Conservation (phyloP, 495 filamentous ascomycete species). For the Hypoxylon rickii region DNA sequence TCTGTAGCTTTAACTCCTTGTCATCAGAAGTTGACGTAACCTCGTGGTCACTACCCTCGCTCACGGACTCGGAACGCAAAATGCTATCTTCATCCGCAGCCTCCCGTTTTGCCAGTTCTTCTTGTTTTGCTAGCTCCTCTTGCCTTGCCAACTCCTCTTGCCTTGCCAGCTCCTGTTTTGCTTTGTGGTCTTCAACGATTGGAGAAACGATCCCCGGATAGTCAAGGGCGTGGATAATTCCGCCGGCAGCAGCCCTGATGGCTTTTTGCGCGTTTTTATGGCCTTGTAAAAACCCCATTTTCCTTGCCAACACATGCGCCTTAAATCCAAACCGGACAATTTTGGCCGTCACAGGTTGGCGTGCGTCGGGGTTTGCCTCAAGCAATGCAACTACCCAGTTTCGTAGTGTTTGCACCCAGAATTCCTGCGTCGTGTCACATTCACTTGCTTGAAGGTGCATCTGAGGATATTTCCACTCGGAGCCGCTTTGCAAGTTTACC, state of each 20-base stretch:
- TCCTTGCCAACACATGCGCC: slow-evolving; percentile 12
- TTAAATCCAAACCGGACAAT: slow-evolving; percentile 22
- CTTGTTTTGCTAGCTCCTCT: too few species aligned
- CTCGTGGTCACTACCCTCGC: too few species aligned
- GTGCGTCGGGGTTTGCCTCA: slow-evolving; percentile 9
- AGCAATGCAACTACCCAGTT: slow-evolving; percentile 16
- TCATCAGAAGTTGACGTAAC: too few species aligned
- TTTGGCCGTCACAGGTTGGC: slow-evolving; percentile 13
- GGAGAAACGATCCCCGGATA: slow-evolving; percentile 17
- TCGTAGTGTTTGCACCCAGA: slow-evolving; percentile 4
- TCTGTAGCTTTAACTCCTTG: slow-evolving; percentile 34
- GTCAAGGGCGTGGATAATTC: slow-evolving; percentile 5
- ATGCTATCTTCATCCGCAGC: background rate
- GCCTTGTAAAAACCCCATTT: slow-evolving; percentile 17
- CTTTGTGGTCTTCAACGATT: too few species aligned
- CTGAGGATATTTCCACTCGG: slow-evolving; percentile 29
- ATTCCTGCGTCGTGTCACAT: background rate
- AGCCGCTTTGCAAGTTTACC: slow-evolving; percentile 2
- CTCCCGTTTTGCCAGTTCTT: too few species aligned
- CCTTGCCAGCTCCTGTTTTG: too few species aligned
- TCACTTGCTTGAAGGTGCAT: background rate
- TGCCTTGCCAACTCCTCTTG: too few species aligned
- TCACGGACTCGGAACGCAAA: too few species aligned
- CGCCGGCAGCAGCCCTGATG: slow-evolving; percentile 7
- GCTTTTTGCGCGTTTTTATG: slow-evolving; percentile 5